Percentiles rank a stretch among this genome's conserved stretches.
Evolutionary conservation across 176 grass and related monocot genomes (phyloP).

Genomic region (Alopecurus myosuroides): DNA sequence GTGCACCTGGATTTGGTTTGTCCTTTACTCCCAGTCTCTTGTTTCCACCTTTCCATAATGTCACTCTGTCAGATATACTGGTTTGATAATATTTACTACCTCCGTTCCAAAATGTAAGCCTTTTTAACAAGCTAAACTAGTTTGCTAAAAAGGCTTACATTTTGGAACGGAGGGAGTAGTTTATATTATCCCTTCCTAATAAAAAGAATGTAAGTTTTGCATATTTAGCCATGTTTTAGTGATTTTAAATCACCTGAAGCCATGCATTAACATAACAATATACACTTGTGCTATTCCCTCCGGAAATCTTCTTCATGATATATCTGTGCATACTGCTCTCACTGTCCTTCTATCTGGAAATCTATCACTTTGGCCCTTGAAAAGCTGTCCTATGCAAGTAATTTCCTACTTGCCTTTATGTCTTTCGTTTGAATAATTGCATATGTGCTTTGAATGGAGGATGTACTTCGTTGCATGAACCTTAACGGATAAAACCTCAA

Average conservation of each 20-base stretch:
- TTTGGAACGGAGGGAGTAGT: no score
- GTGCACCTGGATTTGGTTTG: constrained; percentile 94
- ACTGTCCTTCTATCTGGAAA: neutral
- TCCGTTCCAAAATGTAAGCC: no score
- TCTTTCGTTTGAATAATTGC: neutral
- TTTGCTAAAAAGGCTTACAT: no score
- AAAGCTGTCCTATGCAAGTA: neutral
- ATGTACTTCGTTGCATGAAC: neutral
- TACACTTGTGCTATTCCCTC: neutral
- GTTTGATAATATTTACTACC: no score
- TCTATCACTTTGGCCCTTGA: neutral
- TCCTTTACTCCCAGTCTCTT: neutral
- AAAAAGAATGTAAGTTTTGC: neutral
- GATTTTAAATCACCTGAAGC: constrained; percentile 2
- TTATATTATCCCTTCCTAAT: neutral
- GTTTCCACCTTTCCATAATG: neutral
- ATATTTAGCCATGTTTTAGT: neutral
- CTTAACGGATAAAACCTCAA: neutral
- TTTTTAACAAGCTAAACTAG: no score
- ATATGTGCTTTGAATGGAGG: neutral
- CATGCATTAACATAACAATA: neutral
- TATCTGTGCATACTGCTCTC: neutral
- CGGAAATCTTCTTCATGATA: neutral
- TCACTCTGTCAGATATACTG: neutral
- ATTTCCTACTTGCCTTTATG: neutral